Percentiles rank a stretch among this genome's conserved stretches.
phyloP scores from a whole-genome alignment of 192 early-diverging fungal genomes.

The Coemansia sp. region DNA sequence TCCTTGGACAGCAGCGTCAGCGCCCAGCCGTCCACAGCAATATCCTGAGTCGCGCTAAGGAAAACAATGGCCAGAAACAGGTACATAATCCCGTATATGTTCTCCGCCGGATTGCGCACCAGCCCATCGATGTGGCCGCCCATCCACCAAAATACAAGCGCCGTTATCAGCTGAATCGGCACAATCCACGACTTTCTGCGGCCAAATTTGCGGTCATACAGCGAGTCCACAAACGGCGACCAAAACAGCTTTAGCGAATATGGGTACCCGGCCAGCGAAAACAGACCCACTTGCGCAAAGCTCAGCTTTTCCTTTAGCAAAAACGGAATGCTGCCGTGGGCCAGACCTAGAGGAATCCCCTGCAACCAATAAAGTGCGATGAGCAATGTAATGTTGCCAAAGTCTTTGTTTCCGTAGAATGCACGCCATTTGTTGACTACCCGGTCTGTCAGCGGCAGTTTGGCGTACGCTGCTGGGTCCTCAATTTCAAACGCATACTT shows the following conservation, averaged over 20 bases:
- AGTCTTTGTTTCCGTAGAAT: constrained; percentile 54
- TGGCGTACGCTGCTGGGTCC: constrained; percentile 36
- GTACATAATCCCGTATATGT: constrained; percentile 63
- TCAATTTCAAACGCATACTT: constrained; percentile 51
- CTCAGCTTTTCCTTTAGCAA: constrained; percentile 91
- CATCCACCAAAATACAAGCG: constrained; percentile 75
- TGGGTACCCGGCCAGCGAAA: constrained; percentile 92
- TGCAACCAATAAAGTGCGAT: constrained; percentile 77
- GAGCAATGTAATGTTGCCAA: constrained; percentile 56
- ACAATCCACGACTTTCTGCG: constrained; percentile 97
- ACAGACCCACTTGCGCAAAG: constrained; percentile 89
- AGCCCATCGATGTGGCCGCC: constrained; percentile 74
- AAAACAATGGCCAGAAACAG: constrained; percentile 85
- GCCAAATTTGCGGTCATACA: constrained; percentile 79
- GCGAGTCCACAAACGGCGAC: constrained; percentile 95
- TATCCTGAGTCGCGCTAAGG: constrained; percentile 93
- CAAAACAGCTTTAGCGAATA: constrained; percentile 98
- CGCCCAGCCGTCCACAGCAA: constrained; percentile 86
- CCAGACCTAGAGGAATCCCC: constrained; percentile 90
- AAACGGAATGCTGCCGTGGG: constrained; percentile 90
- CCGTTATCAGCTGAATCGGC: constrained; percentile 92
- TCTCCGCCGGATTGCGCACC: constrained; percentile 55
- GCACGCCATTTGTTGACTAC: constrained; percentile 22
- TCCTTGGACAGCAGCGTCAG: constrained; percentile 88
- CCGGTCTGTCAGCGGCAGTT: not conserved